Base-by-base conservation (phyloP, 2,329 filamentous ascomycete species). In the Microdochium bolleyi region DNA sequence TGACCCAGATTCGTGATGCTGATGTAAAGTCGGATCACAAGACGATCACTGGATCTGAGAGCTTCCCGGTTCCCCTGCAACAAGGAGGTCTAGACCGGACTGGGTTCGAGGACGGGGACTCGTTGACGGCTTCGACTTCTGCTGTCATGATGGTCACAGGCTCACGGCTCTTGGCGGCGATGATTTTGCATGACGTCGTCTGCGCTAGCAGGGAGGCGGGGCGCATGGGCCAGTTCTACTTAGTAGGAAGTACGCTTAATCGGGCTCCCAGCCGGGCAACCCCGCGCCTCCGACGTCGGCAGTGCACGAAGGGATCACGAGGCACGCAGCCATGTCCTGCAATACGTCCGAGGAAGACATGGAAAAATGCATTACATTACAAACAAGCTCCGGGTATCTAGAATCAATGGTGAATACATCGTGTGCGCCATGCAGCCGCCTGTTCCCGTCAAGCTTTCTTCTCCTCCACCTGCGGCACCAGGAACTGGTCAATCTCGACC, bases 401-500 rank as follows among this genome's bases (percentile, higher is more conserved):
- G 22, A 19, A 22, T 16, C 7, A 16, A 41, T n/a, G n/a, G n/a
- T n/a, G n/a, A 41, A 11, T 46, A 46, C 13, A 22, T 22, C 21
- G 41, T 24, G 41, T 46, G 22, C 21, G 3, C 19, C 37, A 21
- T 13, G 7, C 30, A 16, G 8, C 8, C 14, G 2, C n/a, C 25
- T 27, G 27, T 56, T 11, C 27, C 27, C 27, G 11, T 30, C 27
- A 30, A 44, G n/a, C n/a, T n/a, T n/a, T n/a, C 37, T 22, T 7
- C 37, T 44, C 37, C 13, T 30, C n/a, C n/a, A 60, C 49, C 52
- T 51, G n/a, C 3, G 63, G 61, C 14, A 58, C 53, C 34, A 76
- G 58, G 21, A 82, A 77, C 24, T 70, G 58, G 53, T 85, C 79
- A 52, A 87, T 76, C 49, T 85, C 65, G 3, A 87, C 78, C 52